These are phyloP conservation scores for Silybum marianum DNA, from an alignment of 129 eudicot species.

Conservation along the genomic window DNA sequence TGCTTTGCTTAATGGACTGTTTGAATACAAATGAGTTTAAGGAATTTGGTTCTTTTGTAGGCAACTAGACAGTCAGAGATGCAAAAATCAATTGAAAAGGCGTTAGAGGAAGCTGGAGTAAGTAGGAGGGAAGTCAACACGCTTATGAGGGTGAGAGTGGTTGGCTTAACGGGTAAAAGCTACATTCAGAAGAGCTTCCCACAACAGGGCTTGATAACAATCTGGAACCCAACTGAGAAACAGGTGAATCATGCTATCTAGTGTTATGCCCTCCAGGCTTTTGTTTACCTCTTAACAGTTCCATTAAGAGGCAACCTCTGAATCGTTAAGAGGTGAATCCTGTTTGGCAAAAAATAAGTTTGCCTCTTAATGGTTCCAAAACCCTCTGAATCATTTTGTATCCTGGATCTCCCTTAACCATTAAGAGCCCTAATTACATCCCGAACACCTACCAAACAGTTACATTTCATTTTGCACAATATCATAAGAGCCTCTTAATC, in stretches of 20 bases:
- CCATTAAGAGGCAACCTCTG: no score
- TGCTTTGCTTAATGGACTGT: constrained; percentile 1
- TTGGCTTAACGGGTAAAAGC: constrained; percentile 55
- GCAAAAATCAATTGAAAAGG: constrained; percentile 68
- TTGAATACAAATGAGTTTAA: neutral
- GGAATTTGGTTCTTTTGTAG: constrained; percentile 35
- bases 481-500: no score
- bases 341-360: no score
- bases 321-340: no score
- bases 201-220: constrained; percentile 66
- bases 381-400: no score
- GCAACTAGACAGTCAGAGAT: constrained; percentile 63
- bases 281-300: no score
- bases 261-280: neutral
- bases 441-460: no score
- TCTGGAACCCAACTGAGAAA: constrained; percentile 83
- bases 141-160: constrained; percentile 80
- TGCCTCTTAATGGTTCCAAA: no score
- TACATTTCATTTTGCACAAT: no score
- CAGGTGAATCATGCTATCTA: constrained; percentile 55
- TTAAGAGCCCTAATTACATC: no score
- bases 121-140: constrained; percentile 73
- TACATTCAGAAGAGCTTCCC: constrained; percentile 17
- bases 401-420: no score
- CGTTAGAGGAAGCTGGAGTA: constrained; percentile 72